These are phyloP conservation scores for Vitis hybrid DNA, from an alignment of 177 flowering plant species.

Conservation along the genomic window DNA sequence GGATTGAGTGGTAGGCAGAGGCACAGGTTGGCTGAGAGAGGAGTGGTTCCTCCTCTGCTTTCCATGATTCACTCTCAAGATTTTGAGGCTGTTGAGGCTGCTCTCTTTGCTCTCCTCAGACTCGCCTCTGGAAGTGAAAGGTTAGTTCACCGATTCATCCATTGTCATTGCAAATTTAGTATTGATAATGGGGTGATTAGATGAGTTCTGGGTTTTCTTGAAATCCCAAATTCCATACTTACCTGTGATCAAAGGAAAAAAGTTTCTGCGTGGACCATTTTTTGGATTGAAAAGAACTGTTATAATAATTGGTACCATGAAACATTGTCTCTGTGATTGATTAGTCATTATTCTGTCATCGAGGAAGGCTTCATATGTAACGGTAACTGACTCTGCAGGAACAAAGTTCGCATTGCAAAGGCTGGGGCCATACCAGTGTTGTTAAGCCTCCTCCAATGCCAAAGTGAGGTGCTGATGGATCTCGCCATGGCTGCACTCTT, in stretches of 20 bases:
- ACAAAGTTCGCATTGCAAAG: conserved; percentile 51
- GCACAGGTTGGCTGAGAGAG: conserved; percentile 45
- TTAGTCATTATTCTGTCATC: too few species aligned
- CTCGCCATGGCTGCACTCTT: conserved; percentile 44
- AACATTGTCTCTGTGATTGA: too few species aligned
- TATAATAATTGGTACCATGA: too few species aligned
- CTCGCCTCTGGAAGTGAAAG: conserved; percentile 70
- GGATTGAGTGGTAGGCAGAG: conserved; percentile 40
- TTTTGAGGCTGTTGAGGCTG: conserved; percentile 46
- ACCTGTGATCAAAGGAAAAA: too few species aligned
- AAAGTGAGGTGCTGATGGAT: conserved; percentile 30
- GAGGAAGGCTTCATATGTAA: too few species aligned
- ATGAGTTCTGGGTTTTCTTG: too few species aligned
- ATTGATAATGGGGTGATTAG: too few species aligned
- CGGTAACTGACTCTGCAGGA: conserved; percentile 36
- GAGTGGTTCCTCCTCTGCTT: conserved; percentile 44
- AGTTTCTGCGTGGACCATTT: too few species aligned
- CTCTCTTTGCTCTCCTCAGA: conserved; percentile 59
- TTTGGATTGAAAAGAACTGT: too few species aligned
- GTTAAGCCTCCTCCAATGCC: conserved; percentile 34
- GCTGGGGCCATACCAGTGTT: conserved; percentile 46
- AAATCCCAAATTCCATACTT: too few species aligned
- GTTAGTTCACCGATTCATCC: conserved; percentile 19
- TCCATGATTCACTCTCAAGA: conserved; percentile 48
- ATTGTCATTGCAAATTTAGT: not conserved